Base-by-base conservation (phyloP, 768 basidiomycete genomes). In the Sarcodon sp. region DNA sequence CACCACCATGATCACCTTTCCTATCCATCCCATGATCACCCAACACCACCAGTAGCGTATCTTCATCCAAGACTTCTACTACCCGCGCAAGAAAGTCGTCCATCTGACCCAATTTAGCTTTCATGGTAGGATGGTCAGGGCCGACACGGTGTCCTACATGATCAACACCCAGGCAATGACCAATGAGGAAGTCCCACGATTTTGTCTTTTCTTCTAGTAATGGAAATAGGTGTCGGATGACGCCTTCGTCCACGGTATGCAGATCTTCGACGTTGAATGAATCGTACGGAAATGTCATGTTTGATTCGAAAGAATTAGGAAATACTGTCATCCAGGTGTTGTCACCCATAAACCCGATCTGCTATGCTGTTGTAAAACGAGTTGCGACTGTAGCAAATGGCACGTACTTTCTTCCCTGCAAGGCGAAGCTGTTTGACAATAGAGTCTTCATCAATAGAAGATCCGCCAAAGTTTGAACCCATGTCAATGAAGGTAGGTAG, bases 211-310 rank as follows among this genome's bases (percentile, higher is more conserved):
- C 64, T 46, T 72, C 66, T 4, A 98, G 71, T 16, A 92, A 72
- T 0, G 90, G 89, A 54, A 93, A 80, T 4, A 98, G 69, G 56
- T 97, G 82, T 9, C 67, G 57, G 35, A 87, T 83, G 48, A 98
- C 92, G 7, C 94, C 94, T 46, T 84, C 71, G 57, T 99, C 96
- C 43, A 98, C 96, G 0, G 89, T 84, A 58, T 99, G 92, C 3
- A 99, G 72, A 61, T 98, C 96, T 62, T 98, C 96, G 50, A 99
- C 96, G 62, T 98, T 92, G 73, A 99, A 98, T 0, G 92, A 96
- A 63, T 96, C 93, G 60, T 80, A 98, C 0, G 93, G 83, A 58
- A 79, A 84, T 1, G 83, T 72, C 70, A 86, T 79, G 57, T 87
- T 80, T 11, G 68, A 62, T 31, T 74, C 69, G 54, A 97, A 91